These are phyloP conservation scores for Talaromyces proteolyticus DNA, from an alignment of 495 filamentous ascomycete genomes.

Conservation along the genomic window DNA sequence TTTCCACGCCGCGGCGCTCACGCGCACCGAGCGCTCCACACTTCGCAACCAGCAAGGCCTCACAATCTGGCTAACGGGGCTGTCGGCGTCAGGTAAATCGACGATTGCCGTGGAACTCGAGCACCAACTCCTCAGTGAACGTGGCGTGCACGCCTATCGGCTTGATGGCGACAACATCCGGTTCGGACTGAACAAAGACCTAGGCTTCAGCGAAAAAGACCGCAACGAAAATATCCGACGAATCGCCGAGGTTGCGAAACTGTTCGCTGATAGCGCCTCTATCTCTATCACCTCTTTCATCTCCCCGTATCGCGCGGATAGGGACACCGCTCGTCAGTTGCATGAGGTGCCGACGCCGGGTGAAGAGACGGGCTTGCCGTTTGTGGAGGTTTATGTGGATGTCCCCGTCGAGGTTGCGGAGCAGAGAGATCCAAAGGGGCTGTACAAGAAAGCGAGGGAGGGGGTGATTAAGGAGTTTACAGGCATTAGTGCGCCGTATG, in stretches of 20 bases:
- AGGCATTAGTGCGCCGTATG: conserved; percentile 86
- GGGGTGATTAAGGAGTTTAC: conserved; percentile 97
- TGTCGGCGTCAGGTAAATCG: conserved; percentile 92
- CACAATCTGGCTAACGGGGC: conserved; percentile 96
- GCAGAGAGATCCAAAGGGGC: conserved; percentile 88
- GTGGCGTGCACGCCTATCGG: conserved; percentile 79
- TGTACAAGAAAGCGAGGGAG: conserved; percentile 93
- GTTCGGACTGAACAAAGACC: conserved; percentile 95
- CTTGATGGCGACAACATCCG: conserved; percentile 98
- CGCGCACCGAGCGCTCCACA: conserved; percentile 72
- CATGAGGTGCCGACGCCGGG: conserved; percentile 53
- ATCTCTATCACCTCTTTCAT: conserved; percentile 95
- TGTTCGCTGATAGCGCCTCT: conserved; percentile 85
- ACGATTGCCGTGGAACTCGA: conserved; percentile 94
- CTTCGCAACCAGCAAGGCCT: conserved; percentile 81
- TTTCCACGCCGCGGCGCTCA: conserved; percentile 88
- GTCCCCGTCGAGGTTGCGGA: conserved; percentile 87
- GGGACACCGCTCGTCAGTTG: conserved; percentile 71
- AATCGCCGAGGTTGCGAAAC: conserved; percentile 92
- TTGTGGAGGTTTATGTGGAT: conserved; percentile 91
- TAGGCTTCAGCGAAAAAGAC: conserved; percentile 89
- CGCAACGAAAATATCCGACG: conserved; percentile 95
- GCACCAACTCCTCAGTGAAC: conserved; percentile 74
- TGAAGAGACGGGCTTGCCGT: conserved; percentile 59
- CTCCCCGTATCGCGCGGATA: conserved; percentile 84